Base-by-base conservation (phyloP, 768 basidiomycete genomes). In the Udeniomyces megalosporus region DNA sequence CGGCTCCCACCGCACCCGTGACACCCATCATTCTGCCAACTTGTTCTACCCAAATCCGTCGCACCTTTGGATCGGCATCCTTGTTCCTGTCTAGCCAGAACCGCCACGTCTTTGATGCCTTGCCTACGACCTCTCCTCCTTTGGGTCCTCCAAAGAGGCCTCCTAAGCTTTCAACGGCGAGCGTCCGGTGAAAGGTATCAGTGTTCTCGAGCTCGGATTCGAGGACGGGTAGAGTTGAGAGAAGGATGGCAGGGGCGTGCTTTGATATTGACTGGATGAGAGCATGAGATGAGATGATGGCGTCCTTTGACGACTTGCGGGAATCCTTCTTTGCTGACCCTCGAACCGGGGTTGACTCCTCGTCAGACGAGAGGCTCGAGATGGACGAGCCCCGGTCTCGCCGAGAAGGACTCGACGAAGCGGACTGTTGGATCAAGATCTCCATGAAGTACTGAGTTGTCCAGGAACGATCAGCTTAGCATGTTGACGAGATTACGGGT, bases 151-250 rank as follows among this genome's bases (percentile, higher is more conserved):
- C 82, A 69, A 87, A 93, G 86, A 99, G 93, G 65, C 84, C 83
- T 0, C 91, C 95, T 0, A 97, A 78, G 0, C 82, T 84, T 67
- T 86, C 81, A 0, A 90, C 90, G n/a, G 85, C 87, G 66, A 95
- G 80, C 17, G 81, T 68, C 38, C 95, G 80, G 3, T 91, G 76
- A 32, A 79, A 77, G 2, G 48, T 2, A 8, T 46, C 44, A 8
- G 58, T 31, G 24, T 53, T 65, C 46, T 59, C 63, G 22, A 65
- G 58, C 35, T 65, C 63, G 14, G 58, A 48, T 26, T 53, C 57
- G 34, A 65, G 58, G 38, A 65, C 34, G 1, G 63, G 63, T 0
- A 65, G 45, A 2, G 58, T 59, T 5, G 63, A 60, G 24, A 65
- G 63, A 7, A 60, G 38, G 20, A 51, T 59, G 17, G 52, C 45